Evolutionary conservation across 2,329 filamentous ascomycete species (phyloP), one percentile per base, ranked within the genome.

Genomic region (Calonectria pseudoturangicola): DNA sequence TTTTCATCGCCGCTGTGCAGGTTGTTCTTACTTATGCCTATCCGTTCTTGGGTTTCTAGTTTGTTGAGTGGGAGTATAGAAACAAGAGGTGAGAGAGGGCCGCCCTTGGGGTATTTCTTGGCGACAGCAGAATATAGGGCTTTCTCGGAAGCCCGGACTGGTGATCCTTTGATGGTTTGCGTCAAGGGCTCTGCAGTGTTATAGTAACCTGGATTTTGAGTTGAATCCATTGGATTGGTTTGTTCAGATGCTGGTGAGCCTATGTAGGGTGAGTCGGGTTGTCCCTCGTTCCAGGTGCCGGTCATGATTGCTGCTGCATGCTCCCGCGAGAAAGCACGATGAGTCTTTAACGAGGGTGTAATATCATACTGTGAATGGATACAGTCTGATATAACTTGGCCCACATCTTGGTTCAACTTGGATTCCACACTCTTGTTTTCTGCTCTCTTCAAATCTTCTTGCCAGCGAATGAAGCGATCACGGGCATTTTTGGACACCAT

Each of bases 391-490:
- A 71, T 74, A n/a, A 63, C 45, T 25, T 79, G 73, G 9, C 67
- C 65, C 30, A 73, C 16, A 43, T 73, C 73, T 25, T 67, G 64
- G 33, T 68, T 73, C 25, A 71, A 33, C 27, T 74, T 81, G 6
- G 75, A 48, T 28, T 84, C 82, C 27, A 78, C 81, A 13, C 73
- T 27, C 84, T 82, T 89, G 84, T 70, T 84, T 74, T 92, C 90
- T 15, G 90, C 92, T 69, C 89, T 88, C 76, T 88, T 88, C 33
- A 98, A 87, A 78, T 98, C 96, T 25, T 92, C 88, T 64, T 87
- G 87, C 97, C 97, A 99, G 72, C 92, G 91, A 54, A 91, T 81
- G 86, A 93, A 98, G 50, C 97, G 92, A 71, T 97, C 93, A 74
- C 89, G 89, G 21, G 97, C 94, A 75, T 92, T 93, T 66, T 90